Conservation (phyloP, 345 rosid species). For the Arabis hirsuta region DNA sequence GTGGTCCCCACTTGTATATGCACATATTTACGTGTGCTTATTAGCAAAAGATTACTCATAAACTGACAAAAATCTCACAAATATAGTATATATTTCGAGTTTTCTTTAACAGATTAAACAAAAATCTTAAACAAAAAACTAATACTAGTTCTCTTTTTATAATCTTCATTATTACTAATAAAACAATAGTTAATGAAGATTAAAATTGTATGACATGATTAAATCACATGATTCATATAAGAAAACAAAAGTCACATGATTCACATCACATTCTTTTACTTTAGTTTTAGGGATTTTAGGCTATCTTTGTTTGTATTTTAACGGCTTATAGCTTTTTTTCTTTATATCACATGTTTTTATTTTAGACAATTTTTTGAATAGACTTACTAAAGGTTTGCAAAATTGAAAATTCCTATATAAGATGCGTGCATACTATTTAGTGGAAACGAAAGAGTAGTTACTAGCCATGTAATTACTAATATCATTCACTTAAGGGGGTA, state of each 20-base stretch:
- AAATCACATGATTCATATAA: slow-evolving; percentile 1
- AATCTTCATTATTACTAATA: background rate
- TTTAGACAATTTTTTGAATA: too few relatives aligned
- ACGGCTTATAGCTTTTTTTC: too few relatives aligned
- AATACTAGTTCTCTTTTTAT: too few relatives aligned
- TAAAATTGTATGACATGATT: background rate
- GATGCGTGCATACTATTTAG: too few relatives aligned
- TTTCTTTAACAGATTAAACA: background rate
- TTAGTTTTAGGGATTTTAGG: background rate
- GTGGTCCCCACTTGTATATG: slow-evolving; percentile 46
- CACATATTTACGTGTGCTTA: slow-evolving; percentile 42
- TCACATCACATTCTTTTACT: background rate
- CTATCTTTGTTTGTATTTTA: background rate
- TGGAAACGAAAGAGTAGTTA: too few relatives aligned
- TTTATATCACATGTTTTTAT: too few relatives aligned
- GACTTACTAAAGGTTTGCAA: background rate
- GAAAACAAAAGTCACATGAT: slow-evolving; percentile 15
- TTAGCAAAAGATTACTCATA: slow-evolving; percentile 23
- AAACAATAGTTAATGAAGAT: too few relatives aligned
- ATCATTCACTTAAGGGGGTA: too few relatives aligned
- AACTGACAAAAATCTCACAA: background rate
- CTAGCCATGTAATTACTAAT: too few relatives aligned
- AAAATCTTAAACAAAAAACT: too few relatives aligned
- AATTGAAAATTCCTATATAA: too few relatives aligned
- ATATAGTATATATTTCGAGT: background rate